Conservation (phyloP, 1,284 basidiomycete species). For the Ustilago bromivora region DNA sequence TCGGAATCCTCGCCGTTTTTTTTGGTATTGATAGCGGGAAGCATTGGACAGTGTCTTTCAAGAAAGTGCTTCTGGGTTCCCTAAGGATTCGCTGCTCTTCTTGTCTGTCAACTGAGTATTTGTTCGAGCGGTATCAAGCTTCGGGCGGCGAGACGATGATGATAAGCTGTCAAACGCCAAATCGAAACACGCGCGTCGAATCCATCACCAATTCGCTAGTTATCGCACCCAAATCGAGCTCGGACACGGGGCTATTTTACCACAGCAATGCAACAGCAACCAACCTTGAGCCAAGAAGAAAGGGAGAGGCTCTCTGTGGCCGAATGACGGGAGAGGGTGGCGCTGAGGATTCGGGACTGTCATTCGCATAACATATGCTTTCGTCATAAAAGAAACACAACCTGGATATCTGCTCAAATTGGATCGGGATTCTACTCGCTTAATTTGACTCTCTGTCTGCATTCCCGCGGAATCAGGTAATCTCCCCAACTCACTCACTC, state of each 20-base stretch:
- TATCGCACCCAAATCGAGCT: neutral
- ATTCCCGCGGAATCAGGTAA: constrained; percentile 4
- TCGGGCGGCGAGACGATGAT: neutral
- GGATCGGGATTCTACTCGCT: neutral
- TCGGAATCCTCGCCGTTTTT: neutral
- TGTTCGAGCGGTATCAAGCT: too few relatives aligned
- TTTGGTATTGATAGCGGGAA: neutral
- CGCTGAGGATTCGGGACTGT: neutral
- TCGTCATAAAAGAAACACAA: neutral
- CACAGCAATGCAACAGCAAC: neutral
- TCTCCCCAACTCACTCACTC: neutral
- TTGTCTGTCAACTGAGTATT: too few relatives aligned
- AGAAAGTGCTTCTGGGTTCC: too few relatives aligned
- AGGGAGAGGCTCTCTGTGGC: neutral
- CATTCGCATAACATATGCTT: neutral
- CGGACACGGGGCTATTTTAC: neutral
- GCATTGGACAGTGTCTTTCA: neutral
- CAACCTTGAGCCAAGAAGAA: neutral
- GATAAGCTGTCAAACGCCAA: neutral
- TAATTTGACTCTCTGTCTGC: neutral
- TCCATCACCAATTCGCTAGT: neutral
- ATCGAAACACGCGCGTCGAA: neutral
- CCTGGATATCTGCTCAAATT: constrained; percentile 4
- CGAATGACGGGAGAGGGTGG: neutral
- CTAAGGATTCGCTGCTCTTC: too few relatives aligned